Conservation (phyloP, 192 early-diverging fungal genomes). For the Thoreauomyces humboldtii region DNA sequence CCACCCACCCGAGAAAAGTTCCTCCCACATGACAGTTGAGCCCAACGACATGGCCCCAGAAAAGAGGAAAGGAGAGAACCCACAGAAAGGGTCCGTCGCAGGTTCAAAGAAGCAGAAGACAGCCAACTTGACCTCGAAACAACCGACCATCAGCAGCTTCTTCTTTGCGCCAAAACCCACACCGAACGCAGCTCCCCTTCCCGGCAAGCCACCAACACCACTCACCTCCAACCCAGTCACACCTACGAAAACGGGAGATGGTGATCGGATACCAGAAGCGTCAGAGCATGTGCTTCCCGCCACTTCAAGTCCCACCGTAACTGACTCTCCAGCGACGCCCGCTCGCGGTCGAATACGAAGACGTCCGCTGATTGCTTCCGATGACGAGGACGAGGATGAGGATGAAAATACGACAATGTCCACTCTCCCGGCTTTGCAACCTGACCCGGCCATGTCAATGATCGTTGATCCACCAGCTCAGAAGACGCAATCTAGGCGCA, state of each 20-base stretch:
- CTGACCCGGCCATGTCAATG: not conserved
- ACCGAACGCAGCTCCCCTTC: not conserved
- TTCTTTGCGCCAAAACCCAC: conserved; percentile 20
- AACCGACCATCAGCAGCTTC: conserved; percentile 28
- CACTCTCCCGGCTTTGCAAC: not conserved
- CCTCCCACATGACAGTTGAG: too few species aligned
- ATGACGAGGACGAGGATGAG: conserved; percentile 1
- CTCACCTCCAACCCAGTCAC: not conserved
- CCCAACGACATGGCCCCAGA: too few species aligned
- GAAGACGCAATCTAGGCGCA: not conserved
- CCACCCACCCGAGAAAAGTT: too few species aligned
- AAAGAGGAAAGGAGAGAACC: not conserved
- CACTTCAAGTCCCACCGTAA: not conserved
- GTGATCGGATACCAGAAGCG: not conserved
- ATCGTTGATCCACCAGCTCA: not conserved
- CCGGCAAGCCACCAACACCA: not conserved
- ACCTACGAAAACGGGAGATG: not conserved
- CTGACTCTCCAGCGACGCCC: not conserved
- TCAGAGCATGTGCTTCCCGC: not conserved
- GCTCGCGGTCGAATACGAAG: not conserved
- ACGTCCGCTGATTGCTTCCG: not conserved
- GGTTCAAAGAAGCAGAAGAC: not conserved
- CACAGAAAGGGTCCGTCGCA: not conserved
- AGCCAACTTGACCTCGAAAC: not conserved
- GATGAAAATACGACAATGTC: not conserved